phyloP scores from a whole-genome alignment of 305 asterid genomes.

The Lippia alba region DNA sequence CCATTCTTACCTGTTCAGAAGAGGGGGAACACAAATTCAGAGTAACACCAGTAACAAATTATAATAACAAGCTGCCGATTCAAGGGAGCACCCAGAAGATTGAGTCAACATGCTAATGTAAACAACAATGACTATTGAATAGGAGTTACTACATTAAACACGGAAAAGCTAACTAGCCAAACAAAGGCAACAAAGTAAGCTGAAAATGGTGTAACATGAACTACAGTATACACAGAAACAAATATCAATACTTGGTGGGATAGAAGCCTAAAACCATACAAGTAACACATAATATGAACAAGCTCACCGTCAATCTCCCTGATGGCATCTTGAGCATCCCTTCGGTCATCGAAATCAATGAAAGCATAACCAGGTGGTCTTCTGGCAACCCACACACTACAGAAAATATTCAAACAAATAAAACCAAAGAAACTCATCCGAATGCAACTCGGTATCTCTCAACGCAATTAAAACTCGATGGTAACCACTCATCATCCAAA shows the following conservation, averaged over 20 bases:
- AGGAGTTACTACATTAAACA: conserved; percentile 7
- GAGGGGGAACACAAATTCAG: not conserved
- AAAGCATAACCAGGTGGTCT: conserved; percentile 99
- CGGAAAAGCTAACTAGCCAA: not conserved
- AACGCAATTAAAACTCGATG: not conserved
- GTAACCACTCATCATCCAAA: not conserved
- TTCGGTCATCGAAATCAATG: conserved; percentile 86
- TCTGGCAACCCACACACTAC: conserved; percentile 99
- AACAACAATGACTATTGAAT: not conserved
- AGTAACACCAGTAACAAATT: not conserved
- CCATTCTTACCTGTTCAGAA: conserved; percentile 83
- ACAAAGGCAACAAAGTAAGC: not conserved
- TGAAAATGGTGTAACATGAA: not conserved
- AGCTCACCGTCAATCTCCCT: conserved; percentile 75
- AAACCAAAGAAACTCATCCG: not conserved
- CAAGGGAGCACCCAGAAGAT: not conserved
- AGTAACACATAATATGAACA: not conserved
- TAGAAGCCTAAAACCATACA: not conserved
- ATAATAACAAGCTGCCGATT: conserved; percentile 1
- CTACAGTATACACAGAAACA: not conserved
- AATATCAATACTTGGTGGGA: not conserved
- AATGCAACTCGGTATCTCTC: no score
- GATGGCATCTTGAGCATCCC: conserved; percentile 99
- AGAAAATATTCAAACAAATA: conserved; percentile 18
- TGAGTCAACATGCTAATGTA: conserved; percentile 2